Percentiles rank a stretch among this genome's conserved stretches.
Conservation (phyloP, 2,329 filamentous ascomycete genomes). For the Fonsecaea erecta region DNA sequence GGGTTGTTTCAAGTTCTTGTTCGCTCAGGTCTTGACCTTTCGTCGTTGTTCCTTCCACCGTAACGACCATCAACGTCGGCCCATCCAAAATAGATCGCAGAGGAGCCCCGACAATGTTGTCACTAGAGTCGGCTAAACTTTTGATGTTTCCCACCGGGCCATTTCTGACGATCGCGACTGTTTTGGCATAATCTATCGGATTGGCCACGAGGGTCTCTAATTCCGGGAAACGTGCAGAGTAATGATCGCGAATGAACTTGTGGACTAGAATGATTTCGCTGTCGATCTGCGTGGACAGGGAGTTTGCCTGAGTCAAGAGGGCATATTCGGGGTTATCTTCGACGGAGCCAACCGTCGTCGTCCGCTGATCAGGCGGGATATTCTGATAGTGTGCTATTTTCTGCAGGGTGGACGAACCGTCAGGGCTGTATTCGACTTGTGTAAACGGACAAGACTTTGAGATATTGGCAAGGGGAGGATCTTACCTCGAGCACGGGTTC, state of each 20-base stretch:
- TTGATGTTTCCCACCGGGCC: conserved; percentile 90
- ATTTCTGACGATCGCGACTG: conserved; percentile 90
- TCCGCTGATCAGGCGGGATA: conserved; percentile 67
- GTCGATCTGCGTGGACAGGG: conserved; percentile 87
- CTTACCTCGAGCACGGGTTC: conserved; percentile 82
- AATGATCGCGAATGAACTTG: conserved; percentile 95
- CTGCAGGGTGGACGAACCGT: conserved; percentile 65
- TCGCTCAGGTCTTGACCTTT: conserved; percentile 76
- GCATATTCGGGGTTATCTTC: conserved; percentile 93
- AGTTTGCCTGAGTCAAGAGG: conserved; percentile 85
- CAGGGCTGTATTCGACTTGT: conserved; percentile 65
- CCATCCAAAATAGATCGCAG: conserved; percentile 83
- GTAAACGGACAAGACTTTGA: conserved; percentile 61
- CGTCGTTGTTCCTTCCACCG: conserved; percentile 89
- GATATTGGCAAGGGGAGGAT: conserved; percentile 41
- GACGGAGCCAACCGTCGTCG: conserved; percentile 74
- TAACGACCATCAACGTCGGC: conserved; percentile 92
- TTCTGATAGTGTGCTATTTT: conserved; percentile 80
- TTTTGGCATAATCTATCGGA: conserved; percentile 92
- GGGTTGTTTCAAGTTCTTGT: conserved; percentile 74
- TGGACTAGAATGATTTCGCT: conserved; percentile 91
- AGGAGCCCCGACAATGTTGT: conserved; percentile 76
- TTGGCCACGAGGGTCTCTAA: conserved; percentile 88
- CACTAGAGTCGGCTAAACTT: conserved; percentile 71
- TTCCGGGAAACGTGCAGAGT: conserved; percentile 90